Conservation (phyloP, 176 grass and related monocot genomes). For the Bonia amplexicaulis region DNA sequence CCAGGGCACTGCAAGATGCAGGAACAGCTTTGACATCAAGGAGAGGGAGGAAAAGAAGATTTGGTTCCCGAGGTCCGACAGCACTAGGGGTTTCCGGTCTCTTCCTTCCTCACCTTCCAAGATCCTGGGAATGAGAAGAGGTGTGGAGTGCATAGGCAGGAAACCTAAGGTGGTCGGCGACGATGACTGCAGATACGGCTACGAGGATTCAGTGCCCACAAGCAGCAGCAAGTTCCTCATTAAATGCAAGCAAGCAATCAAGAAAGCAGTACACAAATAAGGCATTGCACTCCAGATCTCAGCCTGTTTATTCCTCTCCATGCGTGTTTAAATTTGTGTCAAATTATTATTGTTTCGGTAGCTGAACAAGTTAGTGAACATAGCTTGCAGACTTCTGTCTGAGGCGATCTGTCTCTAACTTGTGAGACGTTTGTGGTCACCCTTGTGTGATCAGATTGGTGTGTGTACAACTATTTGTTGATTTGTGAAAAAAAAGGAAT, state of each 20-base stretch:
- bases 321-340: neutral
- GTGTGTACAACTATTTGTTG: constrained; percentile 1
- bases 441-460: constrained; percentile 23
- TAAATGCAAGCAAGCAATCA: constrained; percentile 73
- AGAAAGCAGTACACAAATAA: constrained; percentile 84
- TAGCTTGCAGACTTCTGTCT: constrained; percentile 15
- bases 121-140: constrained; percentile 67
- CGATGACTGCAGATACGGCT: constrained; percentile 31
- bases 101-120: constrained; percentile 88
- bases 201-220: constrained; percentile 39
- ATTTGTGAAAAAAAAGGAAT: neutral
- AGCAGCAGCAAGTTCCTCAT: constrained; percentile 71
- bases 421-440: constrained; percentile 32
- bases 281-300: neutral
- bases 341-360: constrained; percentile 20
- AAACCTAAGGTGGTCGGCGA: constrained; percentile 60
- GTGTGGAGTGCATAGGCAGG: constrained; percentile 61
- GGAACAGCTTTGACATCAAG: constrained; percentile 66
- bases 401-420: constrained; percentile 3
- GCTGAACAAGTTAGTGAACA: constrained; percentile 24
- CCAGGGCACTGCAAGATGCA: constrained; percentile 11
- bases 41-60: constrained; percentile 53
- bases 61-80: constrained; percentile 55
- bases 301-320: constrained; percentile 27
- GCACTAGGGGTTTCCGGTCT: constrained; percentile 71